Base-by-base conservation (phyloP, 495 filamentous ascomycete genomes). In the Letharia columbiana region DNA sequence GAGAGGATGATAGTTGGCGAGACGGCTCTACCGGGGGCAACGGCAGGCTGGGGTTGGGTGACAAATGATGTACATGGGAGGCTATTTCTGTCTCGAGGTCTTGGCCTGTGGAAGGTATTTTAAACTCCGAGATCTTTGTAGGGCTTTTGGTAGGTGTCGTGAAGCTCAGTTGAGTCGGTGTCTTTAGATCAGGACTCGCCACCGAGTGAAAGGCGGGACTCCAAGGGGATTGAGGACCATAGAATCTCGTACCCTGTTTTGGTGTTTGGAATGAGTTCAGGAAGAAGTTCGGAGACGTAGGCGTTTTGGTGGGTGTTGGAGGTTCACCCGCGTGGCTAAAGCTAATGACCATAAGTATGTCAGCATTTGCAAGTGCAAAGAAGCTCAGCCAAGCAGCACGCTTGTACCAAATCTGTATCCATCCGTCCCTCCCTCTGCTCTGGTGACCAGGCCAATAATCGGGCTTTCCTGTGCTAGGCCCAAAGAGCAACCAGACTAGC, bases 301-400 rank as follows among this genome's bases (percentile, higher is more conserved):
- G 88, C 52, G 88, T 91, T 75, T 84, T 86, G 72, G 85, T 88
- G 33, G 89, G 89, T 65, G 89, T 91, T 63, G 87, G 87, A 74
- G 89, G 88, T 79, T 88, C 85, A 81, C 84, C 86, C 82, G 85
- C 83, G 81, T 87, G 86, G 82, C 82, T 88, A 85, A 89, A 90
- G 83, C 88, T 90, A 71, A 13, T n/a, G 54, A 45, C 39, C 11
- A n/a, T 44, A 54, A 49, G 5, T 45, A 64, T 13, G 60, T 71
- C 20, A 71, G 62, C 61, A 47, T 45, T 35, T 57, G 54, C 17
- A 6, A 57, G 7, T 4, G 8, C 33, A 37, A 8, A 18, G 33
- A 20, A 57, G 7, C 15, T 57, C 17, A 11, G 33, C 54, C 28
- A 6, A 20, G 31, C 54, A 39, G 54, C 33, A 69, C 65, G 65